Evolutionary conservation across 352 stramenopile genomes (phyloP), one percentile per base, ranked within the genome.

Genomic region (Elongisporangium undulatum): DNA sequence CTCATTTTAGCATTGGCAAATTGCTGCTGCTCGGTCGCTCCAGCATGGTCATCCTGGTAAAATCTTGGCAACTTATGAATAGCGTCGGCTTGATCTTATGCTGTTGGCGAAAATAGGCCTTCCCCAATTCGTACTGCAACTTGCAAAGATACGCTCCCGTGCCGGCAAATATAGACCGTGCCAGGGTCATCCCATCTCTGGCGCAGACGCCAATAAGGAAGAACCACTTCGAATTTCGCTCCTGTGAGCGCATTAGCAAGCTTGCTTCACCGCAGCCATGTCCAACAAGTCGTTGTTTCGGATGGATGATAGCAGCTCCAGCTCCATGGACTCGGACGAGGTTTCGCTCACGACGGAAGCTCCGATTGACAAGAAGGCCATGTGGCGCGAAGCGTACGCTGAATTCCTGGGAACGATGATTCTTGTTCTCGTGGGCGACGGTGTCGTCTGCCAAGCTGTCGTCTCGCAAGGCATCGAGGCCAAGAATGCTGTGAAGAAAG

Each of bases 331-430:
- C 55, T 75, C 72, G 16, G 74, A 84, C 26, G 69, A 84, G 23
- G 55, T 79, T 54, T 84, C 74, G 38, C 67, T 84, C 61, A 84
- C 72, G 55, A 84, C 74, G 1, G 62, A 77, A 49, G 67, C 63
- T 21, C 70, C 70, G 6, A 52, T 85, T 8, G 75, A 85, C 48
- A 55, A 59, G 53, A 69, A 64, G 48, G 53, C 57, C 9, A 49
- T 72, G 55, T 57, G 69, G 54, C 66, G 62, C 20, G 66, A 72
- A 50, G 66, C 66, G n/a, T 72, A 67, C 29, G 72, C 76, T 49
- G 76, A 86, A 64, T 83, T 83, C 55, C 59, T 86, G 15, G 76
- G 74, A 24, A 84, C 76, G 22, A 85, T 86, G 60, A 86, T 84
- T 58, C 76, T 86, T 52, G 74, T 86, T 24, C 60, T 86, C 6